These are phyloP conservation scores for Pontederia crassipes DNA, from an alignment of 176 grass and related monocot species.

Conservation along the genomic window DNA sequence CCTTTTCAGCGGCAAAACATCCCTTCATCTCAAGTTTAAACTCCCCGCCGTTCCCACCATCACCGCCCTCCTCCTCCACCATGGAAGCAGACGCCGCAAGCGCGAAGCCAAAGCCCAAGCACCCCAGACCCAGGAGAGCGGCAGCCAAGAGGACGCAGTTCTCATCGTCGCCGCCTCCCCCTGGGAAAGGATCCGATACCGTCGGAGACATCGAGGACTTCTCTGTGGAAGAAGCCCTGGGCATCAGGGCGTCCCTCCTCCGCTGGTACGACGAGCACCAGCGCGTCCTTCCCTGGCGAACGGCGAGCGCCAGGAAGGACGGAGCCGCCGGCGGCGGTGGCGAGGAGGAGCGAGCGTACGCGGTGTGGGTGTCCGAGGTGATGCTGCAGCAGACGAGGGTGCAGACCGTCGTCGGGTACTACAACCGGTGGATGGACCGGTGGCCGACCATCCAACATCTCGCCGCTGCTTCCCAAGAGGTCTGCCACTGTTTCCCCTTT, in stretches of 20 bases:
- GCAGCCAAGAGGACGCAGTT: not conserved
- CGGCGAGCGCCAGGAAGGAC: constrained; percentile 1
- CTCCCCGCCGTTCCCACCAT: not conserved
- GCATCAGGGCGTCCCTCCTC: constrained; percentile 42
- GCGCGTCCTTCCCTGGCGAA: constrained; percentile 73
- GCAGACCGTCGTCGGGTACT: constrained; percentile 62
- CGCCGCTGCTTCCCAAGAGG: constrained; percentile 83
- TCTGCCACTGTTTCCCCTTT: constrained; percentile 1
- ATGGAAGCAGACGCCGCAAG: constrained; percentile 1
- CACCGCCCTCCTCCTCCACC: not conserved
- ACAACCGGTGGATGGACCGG: constrained; percentile 76
- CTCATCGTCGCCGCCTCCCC: not conserved
- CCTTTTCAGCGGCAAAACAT: constrained; percentile 15
- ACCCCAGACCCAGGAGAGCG: not conserved
- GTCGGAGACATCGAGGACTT: constrained; percentile 38
- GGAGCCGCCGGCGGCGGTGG: not conserved
- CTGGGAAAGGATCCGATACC: not conserved
- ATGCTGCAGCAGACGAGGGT: constrained; percentile 99
- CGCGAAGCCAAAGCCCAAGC: not conserved
- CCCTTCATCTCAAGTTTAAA: not conserved
- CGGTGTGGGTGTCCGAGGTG: constrained; percentile 93
- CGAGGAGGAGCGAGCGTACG: constrained; percentile 55
- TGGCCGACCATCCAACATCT: constrained; percentile 77
- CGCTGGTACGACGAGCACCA: constrained; percentile 63
- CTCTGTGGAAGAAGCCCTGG: constrained; percentile 6